Conservation (phyloP, 371 early-diverging fungal species). For the Saksenaea vasiformis region DNA sequence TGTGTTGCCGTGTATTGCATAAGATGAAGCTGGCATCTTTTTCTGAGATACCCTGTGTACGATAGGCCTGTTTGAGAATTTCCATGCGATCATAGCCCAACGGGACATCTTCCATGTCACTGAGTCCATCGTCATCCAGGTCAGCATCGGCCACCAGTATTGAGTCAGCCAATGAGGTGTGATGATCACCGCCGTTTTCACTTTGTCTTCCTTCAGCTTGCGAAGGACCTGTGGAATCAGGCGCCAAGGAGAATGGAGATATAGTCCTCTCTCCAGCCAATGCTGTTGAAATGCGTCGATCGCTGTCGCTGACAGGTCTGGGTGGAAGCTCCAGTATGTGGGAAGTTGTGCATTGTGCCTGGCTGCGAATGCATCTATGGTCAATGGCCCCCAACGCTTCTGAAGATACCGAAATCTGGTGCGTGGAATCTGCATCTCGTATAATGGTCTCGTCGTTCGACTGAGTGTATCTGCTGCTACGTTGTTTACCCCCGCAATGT, state of each 20-base stretch:
- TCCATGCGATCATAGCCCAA: slow-evolving; percentile 19
- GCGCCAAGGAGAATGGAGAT: slow-evolving; percentile 27
- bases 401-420: slow-evolving; percentile 9
- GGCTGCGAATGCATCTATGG: slow-evolving; percentile 36
- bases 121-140: neutral
- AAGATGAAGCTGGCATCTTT: slow-evolving; percentile 1
- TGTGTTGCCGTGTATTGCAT: neutral
- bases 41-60: slow-evolving; percentile 8
- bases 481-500: slow-evolving; percentile 22
- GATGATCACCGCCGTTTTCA: slow-evolving; percentile 16
- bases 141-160: slow-evolving; percentile 20
- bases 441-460: slow-evolving; percentile 4
- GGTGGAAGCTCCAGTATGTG: slow-evolving; percentile 18
- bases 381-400: slow-evolving; percentile 8
- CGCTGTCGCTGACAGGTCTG: slow-evolving; percentile 24
- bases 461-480: slow-evolving; percentile 16
- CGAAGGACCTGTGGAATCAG: slow-evolving; percentile 23
- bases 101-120: neutral
- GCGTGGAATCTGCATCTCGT: slow-evolving; percentile 10
- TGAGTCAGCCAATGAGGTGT: slow-evolving; percentile 30
- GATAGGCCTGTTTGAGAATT: slow-evolving; percentile 13
- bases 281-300: slow-evolving; percentile 28
- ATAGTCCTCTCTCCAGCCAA: slow-evolving; percentile 21
- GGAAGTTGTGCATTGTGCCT: slow-evolving; percentile 15
- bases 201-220: slow-evolving; percentile 18